phyloP scores from a whole-genome alignment of 2,329 filamentous ascomycete genomes.

The Cladophialophora exuberans region DNA sequence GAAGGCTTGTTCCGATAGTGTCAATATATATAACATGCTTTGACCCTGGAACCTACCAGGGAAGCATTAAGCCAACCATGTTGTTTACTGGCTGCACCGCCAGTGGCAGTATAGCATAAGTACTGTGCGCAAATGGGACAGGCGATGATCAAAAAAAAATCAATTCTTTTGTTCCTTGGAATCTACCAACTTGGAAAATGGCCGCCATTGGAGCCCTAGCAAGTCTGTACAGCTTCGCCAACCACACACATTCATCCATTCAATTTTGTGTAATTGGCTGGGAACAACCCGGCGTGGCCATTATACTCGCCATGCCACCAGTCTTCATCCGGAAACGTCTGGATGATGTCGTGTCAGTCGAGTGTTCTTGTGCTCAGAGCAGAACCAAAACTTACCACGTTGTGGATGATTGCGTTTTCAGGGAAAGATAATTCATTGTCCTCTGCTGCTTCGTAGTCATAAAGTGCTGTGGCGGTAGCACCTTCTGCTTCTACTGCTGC shows the following conservation, averaged over 20 bases:
- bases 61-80: too few relatives aligned
- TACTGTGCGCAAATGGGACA: too few relatives aligned
- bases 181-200: too few relatives aligned
- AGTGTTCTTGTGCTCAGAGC: neutral
- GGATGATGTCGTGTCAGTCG: constrained; percentile 6
- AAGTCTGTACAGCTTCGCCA: too few relatives aligned
- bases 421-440: constrained; percentile 88
- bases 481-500: constrained; percentile 45
- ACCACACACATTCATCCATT: constrained; percentile 42
- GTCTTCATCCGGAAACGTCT: constrained; percentile 97
- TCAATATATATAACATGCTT: too few relatives aligned
- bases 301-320: constrained; percentile 95
- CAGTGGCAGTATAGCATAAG: too few relatives aligned
- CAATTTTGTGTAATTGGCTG: constrained; percentile 54
- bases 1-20: too few relatives aligned
- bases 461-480: constrained; percentile 79
- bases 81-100: too few relatives aligned
- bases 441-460: constrained; percentile 96
- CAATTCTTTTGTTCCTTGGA: constrained; percentile 1
- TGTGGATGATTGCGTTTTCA: constrained; percentile 79
- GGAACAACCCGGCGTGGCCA: constrained; percentile 81
- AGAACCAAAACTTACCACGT: constrained; percentile 64
- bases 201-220: too few relatives aligned
- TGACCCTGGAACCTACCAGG: too few relatives aligned
- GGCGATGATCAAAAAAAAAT: neutral